These are phyloP conservation scores for Rhinocladiella mackenziei DNA, from an alignment of 2,329 filamentous ascomycete genomes.

Conservation along the genomic window DNA sequence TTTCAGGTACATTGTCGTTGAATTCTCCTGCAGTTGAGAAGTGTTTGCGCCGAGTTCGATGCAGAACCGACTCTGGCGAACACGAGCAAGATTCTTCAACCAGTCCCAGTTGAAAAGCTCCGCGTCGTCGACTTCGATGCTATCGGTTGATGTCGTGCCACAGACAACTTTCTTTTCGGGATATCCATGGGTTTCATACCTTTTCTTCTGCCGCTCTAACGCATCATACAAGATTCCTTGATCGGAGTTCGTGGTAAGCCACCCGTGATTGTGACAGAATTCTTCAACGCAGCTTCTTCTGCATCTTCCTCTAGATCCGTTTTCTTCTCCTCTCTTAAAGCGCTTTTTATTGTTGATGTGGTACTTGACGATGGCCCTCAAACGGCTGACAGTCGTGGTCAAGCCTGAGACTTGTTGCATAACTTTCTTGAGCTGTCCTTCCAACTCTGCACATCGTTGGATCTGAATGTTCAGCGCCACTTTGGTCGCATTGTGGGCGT, in stretches of 20 bases:
- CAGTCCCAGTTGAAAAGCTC: constrained; percentile 20
- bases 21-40: constrained; percentile 13
- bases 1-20: neutral
- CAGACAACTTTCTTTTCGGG: neutral
- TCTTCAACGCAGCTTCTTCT: constrained; percentile 14
- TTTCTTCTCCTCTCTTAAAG: neutral
- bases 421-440: constrained; percentile 13
- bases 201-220: constrained; percentile 5
- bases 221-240: constrained; percentile 7
- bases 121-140: constrained; percentile 12
- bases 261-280: constrained; percentile 13
- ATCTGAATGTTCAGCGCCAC: constrained; percentile 17
- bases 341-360: too few species aligned
- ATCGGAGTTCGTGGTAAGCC: constrained; percentile 4
- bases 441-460: constrained; percentile 7
- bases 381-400: constrained; percentile 18
- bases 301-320: neutral
- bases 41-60: constrained; percentile 22
- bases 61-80: constrained; percentile 11
- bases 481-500: constrained; percentile 23
- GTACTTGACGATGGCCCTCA: constrained; percentile 25
- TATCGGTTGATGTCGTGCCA: neutral
- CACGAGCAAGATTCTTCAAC: constrained; percentile 11
- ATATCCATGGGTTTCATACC: neutral
- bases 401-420: constrained; percentile 19